Evolutionary conservation across 805 yeast species (phyloP), one percentile per base, ranked within the genome.

Genomic region (Starmerella ratchasimensis): DNA sequence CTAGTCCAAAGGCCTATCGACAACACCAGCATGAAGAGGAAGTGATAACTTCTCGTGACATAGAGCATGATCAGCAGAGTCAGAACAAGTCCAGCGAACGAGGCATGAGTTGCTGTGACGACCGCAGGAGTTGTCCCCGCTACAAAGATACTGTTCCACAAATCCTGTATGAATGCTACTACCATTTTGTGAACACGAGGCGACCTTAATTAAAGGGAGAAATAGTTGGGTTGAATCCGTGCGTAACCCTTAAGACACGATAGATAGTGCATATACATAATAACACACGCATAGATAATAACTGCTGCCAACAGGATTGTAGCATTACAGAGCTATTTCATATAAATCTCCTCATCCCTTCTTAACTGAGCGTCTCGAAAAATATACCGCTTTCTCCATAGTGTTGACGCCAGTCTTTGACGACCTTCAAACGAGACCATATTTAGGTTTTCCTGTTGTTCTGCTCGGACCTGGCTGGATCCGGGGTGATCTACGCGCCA

Each of bases 91-190:
- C 78, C 65, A 0, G 69, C 62, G 52, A 90, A 90, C 2, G 95
- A 79, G 2, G 63, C 68, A 55, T 90, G 96, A 0, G 96, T 88
- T 2, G 97, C 96, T 27, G 68, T 65, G n/a, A 84, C 66, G 36
- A 90, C 67, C 1, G 93, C 83, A 1, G 96, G 95, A 1, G 90
- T 72, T 1, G 94, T 73, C 1, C 98, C 98, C 5, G 97, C 96
- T 14, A 82, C 76, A 59, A 88, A 81, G 20, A 90, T 72, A 11
- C 94, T 80, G 39, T 80, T 76, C 96, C 96, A 86, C 31, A 88
- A 67, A 19, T 80, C 93, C 19, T 59, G 62, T 26, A 79, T 41
- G 53, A 63, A 62, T 3, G 33, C 34, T 1, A 38, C 20, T 26
- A 44, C 34, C 36, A 25, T 29, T 13, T 7, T 30, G 5, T 20